Percentiles rank a stretch among this genome's conserved stretches.
Evolutionary conservation across 75 land plant genomes (phyloP).

Genomic region (Pinus albicaulis): DNA sequence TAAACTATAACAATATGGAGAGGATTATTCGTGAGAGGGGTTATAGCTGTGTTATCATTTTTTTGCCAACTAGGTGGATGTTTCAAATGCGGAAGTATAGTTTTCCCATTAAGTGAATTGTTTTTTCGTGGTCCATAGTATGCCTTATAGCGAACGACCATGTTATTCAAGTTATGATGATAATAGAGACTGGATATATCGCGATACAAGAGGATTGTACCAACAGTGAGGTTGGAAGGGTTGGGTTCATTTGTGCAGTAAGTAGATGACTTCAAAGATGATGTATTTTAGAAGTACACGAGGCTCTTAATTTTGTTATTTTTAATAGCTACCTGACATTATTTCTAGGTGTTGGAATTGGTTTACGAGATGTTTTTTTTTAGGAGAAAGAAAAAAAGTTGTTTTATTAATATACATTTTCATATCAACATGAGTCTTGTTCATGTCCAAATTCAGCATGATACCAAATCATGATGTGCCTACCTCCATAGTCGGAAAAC

Average conservation of each 20-base stretch:
- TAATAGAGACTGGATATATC: conserved; percentile 74
- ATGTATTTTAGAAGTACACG: conserved; percentile 83
- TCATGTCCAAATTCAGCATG: too few relatives aligned
- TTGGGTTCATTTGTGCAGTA: conserved; percentile 71
- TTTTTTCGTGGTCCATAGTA: conserved; percentile 81
- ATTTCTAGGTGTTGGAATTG: too few relatives aligned
- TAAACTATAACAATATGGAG: conserved; percentile 90
- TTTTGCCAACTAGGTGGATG: conserved; percentile 96
- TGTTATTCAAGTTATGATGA: conserved; percentile 75
- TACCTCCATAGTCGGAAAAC: too few relatives aligned
- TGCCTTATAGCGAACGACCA: conserved; percentile 85
- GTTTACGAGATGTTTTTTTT: too few relatives aligned
- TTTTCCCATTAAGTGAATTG: conserved; percentile 84
- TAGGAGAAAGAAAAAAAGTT: too few relatives aligned
- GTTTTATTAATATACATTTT: too few relatives aligned
- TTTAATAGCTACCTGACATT: too few relatives aligned
- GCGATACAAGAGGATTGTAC: conserved; percentile 72
- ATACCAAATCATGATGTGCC: too few relatives aligned
- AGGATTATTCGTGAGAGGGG: conserved; percentile 61
- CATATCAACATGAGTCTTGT: too few relatives aligned
- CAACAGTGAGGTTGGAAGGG: conserved; percentile 83
- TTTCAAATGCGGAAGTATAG: conserved; percentile 63
- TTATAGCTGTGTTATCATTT: conserved; percentile 67
- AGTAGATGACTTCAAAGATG: conserved; percentile 57
- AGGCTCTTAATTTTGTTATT: too few relatives aligned